Percentiles rank a stretch among this genome's conserved stretches.
These are phyloP conservation scores for Pseudogymnoascus sp. DNA, from an alignment of 2,329 filamentous ascomycete genomes.

Conservation along the genomic window DNA sequence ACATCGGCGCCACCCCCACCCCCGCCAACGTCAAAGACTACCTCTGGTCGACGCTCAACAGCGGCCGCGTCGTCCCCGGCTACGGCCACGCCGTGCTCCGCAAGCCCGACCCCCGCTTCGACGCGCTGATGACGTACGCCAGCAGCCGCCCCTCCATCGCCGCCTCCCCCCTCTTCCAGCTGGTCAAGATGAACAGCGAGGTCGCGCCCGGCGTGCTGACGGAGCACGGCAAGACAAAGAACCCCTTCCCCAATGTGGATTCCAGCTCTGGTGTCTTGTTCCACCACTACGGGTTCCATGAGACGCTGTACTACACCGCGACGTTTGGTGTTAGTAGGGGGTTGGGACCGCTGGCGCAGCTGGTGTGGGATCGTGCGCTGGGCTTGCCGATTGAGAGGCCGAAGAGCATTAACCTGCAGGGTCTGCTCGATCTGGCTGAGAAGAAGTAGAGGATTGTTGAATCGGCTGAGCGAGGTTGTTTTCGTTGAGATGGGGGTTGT, in stretches of 20 bases:
- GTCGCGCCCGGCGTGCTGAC: slow-evolving; percentile 85
- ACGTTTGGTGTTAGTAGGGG: slow-evolving; percentile 62
- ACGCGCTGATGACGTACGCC: slow-evolving; percentile 95
- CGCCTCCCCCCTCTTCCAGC: slow-evolving; percentile 79
- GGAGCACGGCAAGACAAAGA: slow-evolving; percentile 97
- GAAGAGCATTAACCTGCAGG: slow-evolving; percentile 92
- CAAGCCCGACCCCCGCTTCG: slow-evolving; percentile 93
- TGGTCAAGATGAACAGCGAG: slow-evolving; percentile 87
- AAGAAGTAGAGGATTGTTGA: slow-evolving; percentile 26
- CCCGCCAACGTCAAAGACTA: slow-evolving; percentile 80
- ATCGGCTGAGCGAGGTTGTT: background rate
- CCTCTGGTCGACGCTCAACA: slow-evolving; percentile 88
- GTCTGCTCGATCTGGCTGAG: slow-evolving; percentile 63
- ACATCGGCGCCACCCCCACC: slow-evolving; percentile 68
- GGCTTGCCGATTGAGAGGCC: slow-evolving; percentile 94
- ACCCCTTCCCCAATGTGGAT: slow-evolving; percentile 96
- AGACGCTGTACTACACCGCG: slow-evolving; percentile 87
- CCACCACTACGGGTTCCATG: slow-evolving; percentile 95
- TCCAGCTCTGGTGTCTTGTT: slow-evolving; percentile 88
- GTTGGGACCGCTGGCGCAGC: slow-evolving; percentile 82
- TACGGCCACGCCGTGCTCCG: slow-evolving; percentile 94
- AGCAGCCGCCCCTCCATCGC: slow-evolving; percentile 76
- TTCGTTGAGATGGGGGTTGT: background rate
- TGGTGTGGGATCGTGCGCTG: slow-evolving; percentile 92
- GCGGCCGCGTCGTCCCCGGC: slow-evolving; percentile 85